Evolutionary conservation across 331 rosid species (phyloP).

Genomic region (Erythrophleum ivorense): DNA sequence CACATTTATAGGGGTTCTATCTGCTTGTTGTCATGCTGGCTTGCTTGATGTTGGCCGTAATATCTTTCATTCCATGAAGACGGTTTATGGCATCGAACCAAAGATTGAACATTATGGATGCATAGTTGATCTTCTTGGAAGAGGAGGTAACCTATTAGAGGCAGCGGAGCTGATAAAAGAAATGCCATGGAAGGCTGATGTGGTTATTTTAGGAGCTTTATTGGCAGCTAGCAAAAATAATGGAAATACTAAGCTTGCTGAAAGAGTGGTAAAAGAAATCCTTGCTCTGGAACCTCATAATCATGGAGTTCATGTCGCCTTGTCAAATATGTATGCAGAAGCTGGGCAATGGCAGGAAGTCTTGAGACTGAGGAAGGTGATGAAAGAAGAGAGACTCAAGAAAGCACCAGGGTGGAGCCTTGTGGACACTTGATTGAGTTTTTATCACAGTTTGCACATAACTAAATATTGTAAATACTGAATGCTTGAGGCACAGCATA

Average conservation of each 20-base stretch:
- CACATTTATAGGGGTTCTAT: slow-evolving; percentile 53
- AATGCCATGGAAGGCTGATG: slow-evolving; percentile 52
- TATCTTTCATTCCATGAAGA: slow-evolving; percentile 45
- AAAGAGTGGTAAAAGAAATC: slow-evolving; percentile 49
- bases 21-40: slow-evolving; percentile 59
- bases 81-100: slow-evolving; percentile 46
- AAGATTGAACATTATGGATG: slow-evolving; percentile 60
- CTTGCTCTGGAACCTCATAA: slow-evolving; percentile 53
- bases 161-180: slow-evolving; percentile 43
- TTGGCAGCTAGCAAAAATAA: slow-evolving; percentile 52
- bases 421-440: slow-evolving; percentile 32
- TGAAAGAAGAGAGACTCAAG: slow-evolving; percentile 56
- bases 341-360: slow-evolving; percentile 61
- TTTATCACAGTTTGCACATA: no score
- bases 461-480: no score
- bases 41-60: slow-evolving; percentile 45
- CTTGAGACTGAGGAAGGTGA: slow-evolving; percentile 48
- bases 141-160: slow-evolving; percentile 47
- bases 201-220: slow-evolving; percentile 53
- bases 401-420: slow-evolving; percentile 62
- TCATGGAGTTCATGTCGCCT: slow-evolving; percentile 51
- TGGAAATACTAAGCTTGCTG: slow-evolving; percentile 56
- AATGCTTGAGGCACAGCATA: no score
- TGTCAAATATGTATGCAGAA: slow-evolving; percentile 65
- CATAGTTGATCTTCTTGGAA: slow-evolving; percentile 56